Base-by-base conservation (phyloP, 176 grass and related monocot genomes). In the Canna indica region DNA sequence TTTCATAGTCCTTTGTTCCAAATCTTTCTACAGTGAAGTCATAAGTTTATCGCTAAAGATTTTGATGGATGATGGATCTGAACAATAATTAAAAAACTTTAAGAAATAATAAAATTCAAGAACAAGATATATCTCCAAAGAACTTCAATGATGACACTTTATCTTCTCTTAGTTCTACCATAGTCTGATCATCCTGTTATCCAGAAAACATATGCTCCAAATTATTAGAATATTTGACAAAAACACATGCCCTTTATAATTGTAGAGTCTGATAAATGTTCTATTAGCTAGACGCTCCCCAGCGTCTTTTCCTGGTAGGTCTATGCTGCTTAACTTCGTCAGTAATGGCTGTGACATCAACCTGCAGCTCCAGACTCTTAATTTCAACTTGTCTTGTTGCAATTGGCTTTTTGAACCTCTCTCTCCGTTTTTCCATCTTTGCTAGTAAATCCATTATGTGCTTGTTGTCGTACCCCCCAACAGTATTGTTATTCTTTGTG, bases 351-450 rank as follows among this genome's bases (percentile, higher is more conserved):
- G 76, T 14, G 42, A 74, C 70, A 20, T 62, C 38, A 28, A 68
- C 33, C 53, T 31, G 32, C 26, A 73, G 58, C 47, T 82, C 57
- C 54, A 45, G 79, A 31, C 66, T 79, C 61, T 41, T 63, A 47
- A 68, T 63, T 47, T 45, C 34, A 41, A 42, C 82, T 50, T 66
- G 87, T 76, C 79, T 77, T 12, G 36, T 29, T 53, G 76, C 28
- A 71, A 82, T 28, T 58, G 72, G 53, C 59, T 81, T 77, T 78
- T 90, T 95, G 79, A 95, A 95, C 54, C 91, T 90, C 66, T 95
- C 91, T 68, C 80, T 70, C 76, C 91, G 79, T 81, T 83, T 95
- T 68, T 95, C 81, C 87, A 95, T 95, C 67, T 95, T 90, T 33
- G 70, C 82, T 71, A 95, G 83, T 50, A 61, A 68, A 77, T 85